Percentiles rank a stretch among this genome's conserved stretches.
These are phyloP conservation scores for Cytidiella melzeri DNA, from an alignment of 768 basidiomycete species.

Conservation along the genomic window DNA sequence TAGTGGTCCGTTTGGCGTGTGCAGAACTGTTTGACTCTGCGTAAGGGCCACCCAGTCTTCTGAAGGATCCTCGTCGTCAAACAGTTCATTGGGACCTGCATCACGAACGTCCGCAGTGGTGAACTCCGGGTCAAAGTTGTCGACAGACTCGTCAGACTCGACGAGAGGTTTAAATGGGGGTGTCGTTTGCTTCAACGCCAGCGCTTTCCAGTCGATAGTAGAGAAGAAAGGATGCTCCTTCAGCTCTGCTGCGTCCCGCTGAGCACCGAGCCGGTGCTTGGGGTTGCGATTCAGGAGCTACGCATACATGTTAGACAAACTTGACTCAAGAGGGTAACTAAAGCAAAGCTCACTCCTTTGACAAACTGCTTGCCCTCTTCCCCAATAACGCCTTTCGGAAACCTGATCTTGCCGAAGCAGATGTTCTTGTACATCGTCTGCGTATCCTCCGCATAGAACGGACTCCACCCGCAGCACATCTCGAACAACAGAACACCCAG, in stretches of 20 bases:
- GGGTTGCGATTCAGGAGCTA: constrained; percentile 98
- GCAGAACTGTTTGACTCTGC: constrained; percentile 31
- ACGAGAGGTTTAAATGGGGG: constrained; percentile 98
- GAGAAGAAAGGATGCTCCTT: constrained; percentile 96
- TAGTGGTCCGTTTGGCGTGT: constrained; percentile 73
- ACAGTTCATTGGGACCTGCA: constrained; percentile 42
- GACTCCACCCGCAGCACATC: constrained; percentile 99
- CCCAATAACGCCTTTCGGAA: constrained; percentile 93
- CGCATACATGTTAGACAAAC: not conserved
- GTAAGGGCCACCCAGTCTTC: constrained; percentile 60
- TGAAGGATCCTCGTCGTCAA: constrained; percentile 54
- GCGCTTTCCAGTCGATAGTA: constrained; percentile 84
- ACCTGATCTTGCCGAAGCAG: constrained; percentile 97
- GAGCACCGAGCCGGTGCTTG: constrained; percentile 91
- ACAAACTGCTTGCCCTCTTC: constrained; percentile 99
- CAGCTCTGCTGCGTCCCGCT: constrained; percentile 85
- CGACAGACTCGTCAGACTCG: constrained; percentile 96
- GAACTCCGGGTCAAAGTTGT: constrained; percentile 98
- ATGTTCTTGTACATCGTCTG: constrained; percentile 99
- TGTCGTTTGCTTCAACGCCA: constrained; percentile 82
- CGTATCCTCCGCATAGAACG: constrained; percentile 98
- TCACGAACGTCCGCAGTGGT: constrained; percentile 86
- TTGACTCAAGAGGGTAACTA: constrained; percentile 10
- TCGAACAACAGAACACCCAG: constrained; percentile 95
- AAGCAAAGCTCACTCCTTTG: constrained; percentile 71